phyloP scores from a whole-genome alignment of 345 rosid species.

The Eucalyptus microcorys region DNA sequence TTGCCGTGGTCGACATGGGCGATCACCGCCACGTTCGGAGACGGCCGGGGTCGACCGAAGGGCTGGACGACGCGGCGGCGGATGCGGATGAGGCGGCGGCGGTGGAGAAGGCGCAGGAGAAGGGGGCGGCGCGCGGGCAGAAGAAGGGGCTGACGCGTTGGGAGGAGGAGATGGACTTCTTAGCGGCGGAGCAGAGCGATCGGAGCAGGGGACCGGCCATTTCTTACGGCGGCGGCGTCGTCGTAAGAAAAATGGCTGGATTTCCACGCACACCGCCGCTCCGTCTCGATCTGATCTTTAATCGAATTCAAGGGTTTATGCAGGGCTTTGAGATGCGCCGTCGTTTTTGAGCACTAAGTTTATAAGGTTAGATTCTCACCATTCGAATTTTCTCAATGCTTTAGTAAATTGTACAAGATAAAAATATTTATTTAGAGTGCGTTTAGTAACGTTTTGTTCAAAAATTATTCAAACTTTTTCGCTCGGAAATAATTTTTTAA shows the following conservation, averaged over 20 bases:
- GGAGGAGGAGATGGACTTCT: conserved; percentile 26
- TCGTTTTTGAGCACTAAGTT: not conserved
- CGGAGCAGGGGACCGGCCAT: conserved; percentile 87
- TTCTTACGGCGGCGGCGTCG: not conserved
- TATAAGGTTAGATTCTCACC: not conserved
- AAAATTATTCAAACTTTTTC: too few relatives aligned
- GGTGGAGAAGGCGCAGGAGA: conserved; percentile 38
- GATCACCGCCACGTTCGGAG: conserved; percentile 93
- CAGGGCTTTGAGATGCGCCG: not conserved
- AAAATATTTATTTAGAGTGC: not conserved
- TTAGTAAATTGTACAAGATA: not conserved
- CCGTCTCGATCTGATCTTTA: not conserved
- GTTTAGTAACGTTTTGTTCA: too few relatives aligned
- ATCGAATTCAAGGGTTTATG: not conserved
- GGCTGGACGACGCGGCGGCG: conserved; percentile 12
- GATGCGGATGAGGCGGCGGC: conserved; percentile 26
- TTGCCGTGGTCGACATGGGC: conserved; percentile 99
- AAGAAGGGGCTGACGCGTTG: conserved; percentile 7
- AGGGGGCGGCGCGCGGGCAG: not conserved
- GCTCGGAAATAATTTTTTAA: too few relatives aligned
- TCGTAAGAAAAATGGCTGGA: not conserved
- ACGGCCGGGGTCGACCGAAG: conserved; percentile 55
- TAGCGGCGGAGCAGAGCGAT: conserved; percentile 43
- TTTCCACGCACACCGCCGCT: not conserved
- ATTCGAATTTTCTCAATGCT: not conserved